Evolutionary conservation across 345 rosid genomes (phyloP).

Genomic region (Citrus glauca): DNA sequence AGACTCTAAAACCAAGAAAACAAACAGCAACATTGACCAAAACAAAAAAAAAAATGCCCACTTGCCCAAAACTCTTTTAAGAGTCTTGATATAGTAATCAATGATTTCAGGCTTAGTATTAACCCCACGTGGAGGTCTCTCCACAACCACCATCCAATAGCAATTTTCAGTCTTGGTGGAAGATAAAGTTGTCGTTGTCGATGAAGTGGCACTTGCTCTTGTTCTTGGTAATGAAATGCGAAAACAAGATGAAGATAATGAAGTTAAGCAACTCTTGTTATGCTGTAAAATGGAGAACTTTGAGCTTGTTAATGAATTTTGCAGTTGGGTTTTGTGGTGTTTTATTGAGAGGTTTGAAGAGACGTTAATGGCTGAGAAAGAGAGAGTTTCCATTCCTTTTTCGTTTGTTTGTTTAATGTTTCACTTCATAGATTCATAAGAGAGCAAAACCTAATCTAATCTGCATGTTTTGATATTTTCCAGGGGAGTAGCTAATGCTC

Average conservation of each 20-base stretch:
- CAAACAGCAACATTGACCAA: neutral
- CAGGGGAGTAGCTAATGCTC: neutral
- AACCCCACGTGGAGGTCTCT: slow-evolving; percentile 41
- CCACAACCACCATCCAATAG: slow-evolving; percentile 70
- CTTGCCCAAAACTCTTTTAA: slow-evolving; percentile 56
- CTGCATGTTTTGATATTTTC: neutral
- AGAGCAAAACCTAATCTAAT: neutral
- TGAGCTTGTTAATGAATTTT: slow-evolving; percentile 6
- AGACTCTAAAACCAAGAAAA: neutral
- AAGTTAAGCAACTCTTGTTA: slow-evolving; percentile 8
- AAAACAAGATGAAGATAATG: slow-evolving; percentile 12
- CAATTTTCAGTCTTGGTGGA: slow-evolving; percentile 9
- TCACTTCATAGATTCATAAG: neutral
- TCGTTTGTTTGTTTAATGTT: no score
- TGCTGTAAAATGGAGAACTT: slow-evolving; percentile 7
- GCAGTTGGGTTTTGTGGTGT: neutral
- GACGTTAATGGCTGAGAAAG: slow-evolving; percentile 6
- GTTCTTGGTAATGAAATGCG: slow-evolving; percentile 12
- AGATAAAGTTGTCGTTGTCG: slow-evolving; percentile 16
- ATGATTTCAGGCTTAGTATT: slow-evolving; percentile 47
- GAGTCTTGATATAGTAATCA: slow-evolving; percentile 58
- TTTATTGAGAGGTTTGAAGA: slow-evolving; percentile 7
- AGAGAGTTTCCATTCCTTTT: slow-evolving; percentile 31
- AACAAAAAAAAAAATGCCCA: slow-evolving; percentile 20
- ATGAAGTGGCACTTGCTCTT: slow-evolving; percentile 7